phyloP scores from a whole-genome alignment of 2,329 filamentous ascomycete species.

The Dactylellina leptospora region DNA sequence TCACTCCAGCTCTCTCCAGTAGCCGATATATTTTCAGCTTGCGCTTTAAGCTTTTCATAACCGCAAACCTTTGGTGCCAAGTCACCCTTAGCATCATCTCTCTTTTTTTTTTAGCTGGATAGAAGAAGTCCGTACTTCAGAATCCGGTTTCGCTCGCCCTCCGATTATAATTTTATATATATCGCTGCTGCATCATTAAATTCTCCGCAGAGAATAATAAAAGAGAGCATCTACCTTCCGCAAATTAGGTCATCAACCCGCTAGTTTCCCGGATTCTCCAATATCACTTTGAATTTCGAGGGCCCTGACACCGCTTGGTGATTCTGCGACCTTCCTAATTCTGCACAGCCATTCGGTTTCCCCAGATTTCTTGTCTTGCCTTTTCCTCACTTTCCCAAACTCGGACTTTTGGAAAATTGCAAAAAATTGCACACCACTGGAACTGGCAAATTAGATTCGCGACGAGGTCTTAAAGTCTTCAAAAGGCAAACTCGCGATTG shows the following conservation, averaged over 20 bases:
- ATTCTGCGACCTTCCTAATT: slow-evolving; percentile 50
- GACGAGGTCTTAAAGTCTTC: slow-evolving; percentile 23
- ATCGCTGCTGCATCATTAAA: too few relatives aligned
- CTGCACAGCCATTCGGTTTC: slow-evolving; percentile 33
- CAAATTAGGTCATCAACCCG: slow-evolving; percentile 17
- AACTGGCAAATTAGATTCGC: slow-evolving; percentile 29
- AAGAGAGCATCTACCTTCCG: slow-evolving; percentile 28
- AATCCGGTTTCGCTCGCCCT: too few relatives aligned
- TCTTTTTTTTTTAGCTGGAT: neutral
- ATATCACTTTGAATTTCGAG: slow-evolving; percentile 31
- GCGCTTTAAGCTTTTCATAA: too few relatives aligned
- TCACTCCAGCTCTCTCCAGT: slow-evolving; percentile 4
- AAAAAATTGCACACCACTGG: slow-evolving; percentile 9
- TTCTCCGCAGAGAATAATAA: slow-evolving; percentile 5
- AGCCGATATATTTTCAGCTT: slow-evolving; percentile 2
- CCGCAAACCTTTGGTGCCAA: slow-evolving; percentile 18
- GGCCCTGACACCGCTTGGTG: slow-evolving; percentile 33
- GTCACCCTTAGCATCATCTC: slow-evolving; percentile 8
- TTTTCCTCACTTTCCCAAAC: slow-evolving; percentile 36
- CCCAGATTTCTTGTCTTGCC: slow-evolving; percentile 42
- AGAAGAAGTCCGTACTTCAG: neutral
- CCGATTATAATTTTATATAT: too few relatives aligned
- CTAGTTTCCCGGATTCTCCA: slow-evolving; percentile 26
- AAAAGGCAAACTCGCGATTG: slow-evolving; percentile 42
- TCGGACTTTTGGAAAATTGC: slow-evolving; percentile 25